Percentiles rank a stretch among this genome's conserved stretches.
Conservation (phyloP, 2,329 filamentous ascomycete species). For the Cadophora gregata region DNA sequence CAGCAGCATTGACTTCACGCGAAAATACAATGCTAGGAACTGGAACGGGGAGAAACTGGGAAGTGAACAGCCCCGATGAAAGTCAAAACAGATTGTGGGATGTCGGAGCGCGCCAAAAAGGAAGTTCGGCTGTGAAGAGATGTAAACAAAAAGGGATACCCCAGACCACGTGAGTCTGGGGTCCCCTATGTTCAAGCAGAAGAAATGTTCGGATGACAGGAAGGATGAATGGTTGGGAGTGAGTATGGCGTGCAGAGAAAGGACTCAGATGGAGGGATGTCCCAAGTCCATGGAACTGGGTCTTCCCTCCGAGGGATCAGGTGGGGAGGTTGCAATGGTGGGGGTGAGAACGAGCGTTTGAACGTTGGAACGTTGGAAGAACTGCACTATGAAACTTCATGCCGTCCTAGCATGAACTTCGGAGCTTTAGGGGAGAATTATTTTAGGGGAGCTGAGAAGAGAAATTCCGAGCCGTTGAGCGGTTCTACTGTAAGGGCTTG, state of each 20-base stretch:
- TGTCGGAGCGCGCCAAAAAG: background rate
- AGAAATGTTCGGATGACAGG: constrained; percentile 11
- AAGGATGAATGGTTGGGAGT: background rate
- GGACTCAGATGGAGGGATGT: constrained; percentile 3
- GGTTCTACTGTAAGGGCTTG: background rate
- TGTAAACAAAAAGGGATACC: constrained; percentile 12
- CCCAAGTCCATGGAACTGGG: constrained; percentile 7
- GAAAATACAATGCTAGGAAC: background rate
- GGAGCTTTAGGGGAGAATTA: background rate
- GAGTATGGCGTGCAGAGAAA: background rate
- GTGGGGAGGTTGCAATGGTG: background rate
- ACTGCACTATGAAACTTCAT: constrained; percentile 1
- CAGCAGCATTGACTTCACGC: background rate
- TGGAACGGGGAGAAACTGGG: background rate
- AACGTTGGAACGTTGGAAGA: constrained; percentile 6
- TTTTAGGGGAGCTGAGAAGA: background rate
- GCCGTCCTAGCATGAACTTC: background rate
- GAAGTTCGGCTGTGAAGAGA: background rate
- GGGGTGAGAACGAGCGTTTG: constrained; percentile 10
- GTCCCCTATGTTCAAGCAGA: background rate
- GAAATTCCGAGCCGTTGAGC: background rate
- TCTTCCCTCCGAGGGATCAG: background rate
- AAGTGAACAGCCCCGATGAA: background rate
- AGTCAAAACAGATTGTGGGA: background rate
- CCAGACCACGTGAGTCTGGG: constrained; percentile 1